Percentiles rank a stretch among this genome's conserved stretches.
Conservation (phyloP, 2,329 filamentous ascomycete species). For the Zalaria sp. region DNA sequence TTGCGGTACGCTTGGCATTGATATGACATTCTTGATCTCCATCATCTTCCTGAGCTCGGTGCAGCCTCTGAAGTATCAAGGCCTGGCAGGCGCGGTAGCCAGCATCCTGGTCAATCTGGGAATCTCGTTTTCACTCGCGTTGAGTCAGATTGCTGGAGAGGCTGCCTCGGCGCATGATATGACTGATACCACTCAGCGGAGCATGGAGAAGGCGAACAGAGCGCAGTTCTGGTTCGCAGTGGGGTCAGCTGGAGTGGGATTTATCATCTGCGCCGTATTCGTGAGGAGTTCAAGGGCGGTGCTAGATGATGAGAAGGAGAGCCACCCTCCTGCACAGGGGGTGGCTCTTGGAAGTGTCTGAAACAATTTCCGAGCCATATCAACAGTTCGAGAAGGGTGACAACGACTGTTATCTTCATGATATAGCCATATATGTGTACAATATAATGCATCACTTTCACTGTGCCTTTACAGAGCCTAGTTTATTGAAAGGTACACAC, state of each 20-base stretch:
- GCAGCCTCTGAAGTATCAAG: constrained; percentile 19
- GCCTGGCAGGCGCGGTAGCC: constrained; percentile 19
- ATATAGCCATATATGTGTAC: too few species aligned
- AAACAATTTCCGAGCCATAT: too few species aligned
- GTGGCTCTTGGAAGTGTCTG: too few species aligned
- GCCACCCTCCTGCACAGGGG: too few species aligned
- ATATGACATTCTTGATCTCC: constrained; percentile 21
- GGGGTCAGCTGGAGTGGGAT: neutral
- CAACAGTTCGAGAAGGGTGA: too few species aligned
- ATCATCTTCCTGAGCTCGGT: constrained; percentile 17
- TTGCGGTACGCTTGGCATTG: constrained; percentile 20
- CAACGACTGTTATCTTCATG: too few species aligned
- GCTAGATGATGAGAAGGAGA: neutral
- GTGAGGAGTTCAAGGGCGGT: neutral
- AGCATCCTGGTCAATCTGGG: constrained; percentile 22
- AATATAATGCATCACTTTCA: too few species aligned
- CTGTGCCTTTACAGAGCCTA: too few species aligned
- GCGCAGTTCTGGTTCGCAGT: neutral
- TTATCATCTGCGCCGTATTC: neutral
- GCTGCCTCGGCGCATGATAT: neutral
- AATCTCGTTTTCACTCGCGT: constrained; percentile 20
- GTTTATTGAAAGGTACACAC: too few species aligned
- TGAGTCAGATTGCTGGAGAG: constrained; percentile 15
- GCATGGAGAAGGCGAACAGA: neutral
- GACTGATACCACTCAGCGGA: neutral